These are phyloP conservation scores for Scleroderma bovista DNA, from an alignment of 768 basidiomycete genomes.

Conservation along the genomic window DNA sequence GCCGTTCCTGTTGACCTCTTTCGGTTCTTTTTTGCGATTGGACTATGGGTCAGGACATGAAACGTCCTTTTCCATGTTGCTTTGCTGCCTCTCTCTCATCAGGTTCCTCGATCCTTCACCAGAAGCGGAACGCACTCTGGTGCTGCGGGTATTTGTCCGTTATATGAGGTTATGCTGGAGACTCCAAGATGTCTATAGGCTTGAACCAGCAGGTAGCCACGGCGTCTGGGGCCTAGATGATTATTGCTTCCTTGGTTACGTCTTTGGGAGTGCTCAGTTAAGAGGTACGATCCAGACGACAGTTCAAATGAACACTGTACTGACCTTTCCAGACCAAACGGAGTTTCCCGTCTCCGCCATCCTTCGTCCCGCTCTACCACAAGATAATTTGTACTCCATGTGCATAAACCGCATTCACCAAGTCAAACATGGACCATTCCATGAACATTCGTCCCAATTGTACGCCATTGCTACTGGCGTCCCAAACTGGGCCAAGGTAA, in stretches of 20 bases:
- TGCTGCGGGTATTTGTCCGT: constrained; percentile 61
- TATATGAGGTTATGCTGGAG: constrained; percentile 64
- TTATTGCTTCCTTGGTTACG: constrained; percentile 81
- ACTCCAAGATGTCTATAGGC: constrained; percentile 81
- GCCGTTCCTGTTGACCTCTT: constrained; percentile 76
- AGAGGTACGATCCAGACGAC: constrained; percentile 43
- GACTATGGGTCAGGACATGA: constrained; percentile 99
- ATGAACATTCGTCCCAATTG: constrained; percentile 89
- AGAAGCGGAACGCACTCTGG: constrained; percentile 55
- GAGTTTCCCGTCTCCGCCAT: constrained; percentile 60
- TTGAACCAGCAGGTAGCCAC: constrained; percentile 96
- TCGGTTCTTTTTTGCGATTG: constrained; percentile 86
- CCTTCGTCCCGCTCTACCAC: constrained; percentile 50
- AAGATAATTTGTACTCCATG: constrained; percentile 77
- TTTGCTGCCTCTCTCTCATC: constrained; percentile 65
- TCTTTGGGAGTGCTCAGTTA: constrained; percentile 88
- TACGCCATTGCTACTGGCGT: constrained; percentile 85
- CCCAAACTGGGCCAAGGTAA: constrained; percentile 86
- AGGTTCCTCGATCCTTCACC: constrained; percentile 55
- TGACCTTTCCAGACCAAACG: constrained; percentile 45
- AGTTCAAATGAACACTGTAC: constrained; percentile 2
- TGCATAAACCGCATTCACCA: constrained; percentile 71
- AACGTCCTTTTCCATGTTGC: constrained; percentile 76
- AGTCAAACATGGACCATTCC: constrained; percentile 84
- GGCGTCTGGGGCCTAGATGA: constrained; percentile 99